Evolutionary conservation across 306 rosid species (phyloP).

Genomic region (Nissolia schottii): DNA sequence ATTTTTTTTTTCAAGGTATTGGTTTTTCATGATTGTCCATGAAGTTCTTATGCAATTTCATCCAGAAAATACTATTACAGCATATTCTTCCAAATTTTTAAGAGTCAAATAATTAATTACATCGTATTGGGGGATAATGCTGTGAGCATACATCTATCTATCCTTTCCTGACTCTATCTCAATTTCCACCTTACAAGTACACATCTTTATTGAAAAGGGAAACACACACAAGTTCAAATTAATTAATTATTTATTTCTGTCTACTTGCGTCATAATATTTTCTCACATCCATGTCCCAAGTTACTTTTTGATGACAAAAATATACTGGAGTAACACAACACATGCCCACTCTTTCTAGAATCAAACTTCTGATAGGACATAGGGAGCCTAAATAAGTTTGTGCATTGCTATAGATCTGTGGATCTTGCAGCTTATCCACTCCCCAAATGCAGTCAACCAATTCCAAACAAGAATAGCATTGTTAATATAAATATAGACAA

Average conservation of each 20-base stretch:
- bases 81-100: neutral
- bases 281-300: neutral
- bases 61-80: neutral
- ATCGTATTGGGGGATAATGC: neutral
- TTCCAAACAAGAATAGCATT: neutral
- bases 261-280: neutral
- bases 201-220: neutral
- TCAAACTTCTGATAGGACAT: neutral
- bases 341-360: neutral
- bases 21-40: neutral
- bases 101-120: neutral
- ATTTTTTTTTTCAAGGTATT: neutral
- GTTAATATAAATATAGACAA: neutral
- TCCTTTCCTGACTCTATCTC: neutral
- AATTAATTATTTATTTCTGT: neutral
- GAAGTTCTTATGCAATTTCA: slow-evolving; percentile 11
- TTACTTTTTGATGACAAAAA: neutral
- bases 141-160: neutral
- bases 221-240: neutral
- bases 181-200: neutral
- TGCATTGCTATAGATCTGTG: neutral
- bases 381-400: neutral
- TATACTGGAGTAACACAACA: neutral
- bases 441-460: neutral
- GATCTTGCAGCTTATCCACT: neutral